Conservation (phyloP, 352 stramenopile genomes). For the Phytophthora melonis region DNA sequence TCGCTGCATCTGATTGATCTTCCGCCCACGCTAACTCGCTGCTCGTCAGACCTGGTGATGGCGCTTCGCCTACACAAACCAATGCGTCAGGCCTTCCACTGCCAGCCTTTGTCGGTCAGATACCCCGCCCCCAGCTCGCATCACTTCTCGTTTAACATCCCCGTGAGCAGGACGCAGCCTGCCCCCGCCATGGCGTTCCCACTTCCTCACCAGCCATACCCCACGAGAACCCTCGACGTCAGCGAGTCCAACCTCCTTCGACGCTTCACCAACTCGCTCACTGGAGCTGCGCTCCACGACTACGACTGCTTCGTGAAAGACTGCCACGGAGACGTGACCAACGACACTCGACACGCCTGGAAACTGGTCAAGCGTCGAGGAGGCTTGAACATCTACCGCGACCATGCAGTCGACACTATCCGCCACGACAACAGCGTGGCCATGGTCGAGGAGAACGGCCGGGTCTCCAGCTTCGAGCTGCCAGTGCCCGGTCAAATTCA, state of each 20-base stretch:
- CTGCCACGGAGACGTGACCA: constrained; percentile 35
- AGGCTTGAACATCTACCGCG: constrained; percentile 48
- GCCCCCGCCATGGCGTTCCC: constrained; percentile 35
- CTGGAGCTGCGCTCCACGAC: constrained; percentile 42
- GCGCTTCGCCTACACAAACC: constrained; percentile 7
- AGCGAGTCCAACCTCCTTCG: constrained; percentile 44
- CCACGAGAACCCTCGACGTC: constrained; percentile 40
- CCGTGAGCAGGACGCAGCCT: neutral
- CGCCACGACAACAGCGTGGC: neutral
- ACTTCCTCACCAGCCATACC: constrained; percentile 37
- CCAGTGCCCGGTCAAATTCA: constrained; percentile 13
- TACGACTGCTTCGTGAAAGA: constrained; percentile 43
- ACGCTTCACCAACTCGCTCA: constrained; percentile 37
- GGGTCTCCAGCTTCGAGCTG: constrained; percentile 3
- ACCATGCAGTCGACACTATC: constrained; percentile 13
- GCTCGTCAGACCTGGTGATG: neutral
- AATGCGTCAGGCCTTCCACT: neutral
- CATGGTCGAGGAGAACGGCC: constrained; percentile 14
- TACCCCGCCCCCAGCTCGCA: neutral
- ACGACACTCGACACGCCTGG: constrained; percentile 38
- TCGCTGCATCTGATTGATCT: constrained; percentile 3
- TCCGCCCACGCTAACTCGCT: constrained; percentile 2
- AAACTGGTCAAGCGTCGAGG: constrained; percentile 49
- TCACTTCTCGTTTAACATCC: constrained; percentile 24
- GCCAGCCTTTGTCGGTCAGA: neutral